phyloP scores from a whole-genome alignment of 2,329 filamentous ascomycete genomes.

The Dendrostoma leiphaemia region DNA sequence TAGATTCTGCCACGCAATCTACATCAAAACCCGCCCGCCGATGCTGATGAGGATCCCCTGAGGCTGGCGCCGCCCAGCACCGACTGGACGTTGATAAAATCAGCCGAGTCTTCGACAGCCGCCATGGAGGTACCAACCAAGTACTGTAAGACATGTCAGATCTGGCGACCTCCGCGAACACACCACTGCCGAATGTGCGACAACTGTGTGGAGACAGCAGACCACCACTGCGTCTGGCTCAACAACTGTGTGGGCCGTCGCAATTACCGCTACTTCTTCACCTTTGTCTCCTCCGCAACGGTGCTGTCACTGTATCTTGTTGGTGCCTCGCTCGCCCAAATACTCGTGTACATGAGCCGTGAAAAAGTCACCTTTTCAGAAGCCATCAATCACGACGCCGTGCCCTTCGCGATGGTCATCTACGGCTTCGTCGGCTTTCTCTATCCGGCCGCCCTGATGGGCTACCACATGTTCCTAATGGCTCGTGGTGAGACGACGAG shows the following conservation, averaged over 20 bases:
- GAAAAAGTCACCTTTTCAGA: constrained; percentile 65
- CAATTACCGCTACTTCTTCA: constrained; percentile 98
- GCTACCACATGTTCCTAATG: constrained; percentile 90
- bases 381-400: constrained; percentile 68
- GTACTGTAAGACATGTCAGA: constrained; percentile 95
- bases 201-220: constrained; percentile 94
- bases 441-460: constrained; percentile 81
- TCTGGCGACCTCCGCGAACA: constrained; percentile 92
- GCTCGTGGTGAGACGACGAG: constrained; percentile 90
- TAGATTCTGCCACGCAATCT: constrained; percentile 91
- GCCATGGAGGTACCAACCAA: constrained; percentile 98
- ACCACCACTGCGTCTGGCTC: constrained; percentile 98
- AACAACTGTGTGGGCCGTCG: constrained; percentile 97
- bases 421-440: constrained; percentile 72
- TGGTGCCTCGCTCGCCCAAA: constrained; percentile 74
- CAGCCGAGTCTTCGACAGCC: constrained; percentile 69
- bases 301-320: constrained; percentile 74
- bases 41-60: constrained; percentile 77
- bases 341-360: constrained; percentile 67
- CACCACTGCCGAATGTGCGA: constrained; percentile 97
- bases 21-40: constrained; percentile 77
- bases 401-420: constrained; percentile 85
- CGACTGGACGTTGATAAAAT: constrained; percentile 91
- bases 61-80: constrained; percentile 80
- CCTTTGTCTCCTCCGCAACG: constrained; percentile 80